phyloP scores from a whole-genome alignment of 2,329 filamentous ascomycete genomes.

The Penicillium italicum region DNA sequence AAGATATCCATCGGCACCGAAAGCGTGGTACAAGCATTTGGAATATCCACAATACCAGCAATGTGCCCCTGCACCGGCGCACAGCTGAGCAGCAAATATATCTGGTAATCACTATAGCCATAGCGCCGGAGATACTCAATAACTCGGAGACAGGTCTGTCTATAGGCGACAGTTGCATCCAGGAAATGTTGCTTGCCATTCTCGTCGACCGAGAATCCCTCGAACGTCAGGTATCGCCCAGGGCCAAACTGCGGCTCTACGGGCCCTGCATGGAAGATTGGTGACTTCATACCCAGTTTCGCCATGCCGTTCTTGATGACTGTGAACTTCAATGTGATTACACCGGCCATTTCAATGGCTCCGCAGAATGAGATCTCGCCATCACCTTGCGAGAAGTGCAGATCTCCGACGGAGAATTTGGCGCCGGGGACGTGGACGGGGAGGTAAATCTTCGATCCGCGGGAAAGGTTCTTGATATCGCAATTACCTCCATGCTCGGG shows the following conservation, averaged over 20 bases:
- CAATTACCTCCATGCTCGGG: constrained; percentile 89
- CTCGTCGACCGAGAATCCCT: constrained; percentile 87
- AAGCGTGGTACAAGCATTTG: constrained; percentile 85
- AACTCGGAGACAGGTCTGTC: constrained; percentile 71
- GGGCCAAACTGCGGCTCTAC: constrained; percentile 87
- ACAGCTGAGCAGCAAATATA: constrained; percentile 79
- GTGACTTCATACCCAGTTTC: constrained; percentile 72
- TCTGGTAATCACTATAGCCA: constrained; percentile 69
- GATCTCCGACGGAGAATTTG: constrained; percentile 84
- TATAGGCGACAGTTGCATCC: constrained; percentile 80
- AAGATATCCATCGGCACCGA: constrained; percentile 92
- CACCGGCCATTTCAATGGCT: constrained; percentile 90
- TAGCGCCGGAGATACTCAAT: constrained; percentile 78
- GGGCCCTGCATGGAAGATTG: constrained; percentile 80
- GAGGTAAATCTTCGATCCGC: constrained; percentile 78
- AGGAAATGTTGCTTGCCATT: constrained; percentile 85
- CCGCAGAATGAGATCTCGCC: constrained; percentile 87
- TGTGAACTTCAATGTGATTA: constrained; percentile 85
- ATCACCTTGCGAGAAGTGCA: constrained; percentile 85
- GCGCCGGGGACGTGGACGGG: constrained; percentile 83
- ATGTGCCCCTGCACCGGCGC: constrained; percentile 85
- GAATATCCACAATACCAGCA: constrained; percentile 85
- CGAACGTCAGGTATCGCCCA: constrained; percentile 76
- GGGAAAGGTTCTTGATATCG: constrained; percentile 81
- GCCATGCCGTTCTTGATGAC: constrained; percentile 78